Conservation (phyloP, 495 filamentous ascomycete genomes). For the Neurospora sp. region DNA sequence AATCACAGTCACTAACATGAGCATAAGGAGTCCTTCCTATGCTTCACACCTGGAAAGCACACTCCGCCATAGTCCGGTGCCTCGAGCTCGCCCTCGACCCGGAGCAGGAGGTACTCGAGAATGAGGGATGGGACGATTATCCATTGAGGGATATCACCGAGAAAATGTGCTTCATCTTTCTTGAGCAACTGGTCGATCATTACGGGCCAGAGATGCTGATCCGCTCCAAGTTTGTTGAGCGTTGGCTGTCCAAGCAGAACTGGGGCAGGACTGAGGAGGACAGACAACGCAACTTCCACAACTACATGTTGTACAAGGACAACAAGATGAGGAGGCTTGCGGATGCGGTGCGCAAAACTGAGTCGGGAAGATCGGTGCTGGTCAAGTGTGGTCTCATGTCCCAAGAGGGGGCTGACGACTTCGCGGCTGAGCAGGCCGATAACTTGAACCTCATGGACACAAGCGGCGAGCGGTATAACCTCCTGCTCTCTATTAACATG, state of each 20-base stretch:
- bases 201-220: constrained; percentile 32
- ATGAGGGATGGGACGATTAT: constrained; percentile 41
- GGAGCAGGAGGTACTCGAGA: constrained; percentile 37
- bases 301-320: constrained; percentile 29
- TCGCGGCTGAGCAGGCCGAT: constrained; percentile 6
- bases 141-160: constrained; percentile 41
- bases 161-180: constrained; percentile 38
- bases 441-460: constrained; percentile 1
- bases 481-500: constrained; percentile 27
- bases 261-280: constrained; percentile 39
- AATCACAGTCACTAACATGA: not conserved
- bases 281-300: constrained; percentile 33
- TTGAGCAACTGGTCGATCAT: constrained; percentile 33
- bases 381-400: constrained; percentile 28
- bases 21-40: constrained; percentile 13
- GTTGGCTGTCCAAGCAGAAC: constrained; percentile 46
- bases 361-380: constrained; percentile 31
- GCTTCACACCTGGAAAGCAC: constrained; percentile 33
- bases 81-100: constrained; percentile 41
- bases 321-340: constrained; percentile 39
- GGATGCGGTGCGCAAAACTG: constrained; percentile 23
- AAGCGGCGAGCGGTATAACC: constrained; percentile 14
- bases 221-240: constrained; percentile 41
- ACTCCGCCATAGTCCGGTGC: constrained; percentile 41
- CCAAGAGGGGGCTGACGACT: constrained; percentile 10